Evolutionary conservation across 495 filamentous ascomycete genomes (phyloP), one percentile per base, ranked within the genome.

Genomic region (Saxispiralis lemnorum): DNA sequence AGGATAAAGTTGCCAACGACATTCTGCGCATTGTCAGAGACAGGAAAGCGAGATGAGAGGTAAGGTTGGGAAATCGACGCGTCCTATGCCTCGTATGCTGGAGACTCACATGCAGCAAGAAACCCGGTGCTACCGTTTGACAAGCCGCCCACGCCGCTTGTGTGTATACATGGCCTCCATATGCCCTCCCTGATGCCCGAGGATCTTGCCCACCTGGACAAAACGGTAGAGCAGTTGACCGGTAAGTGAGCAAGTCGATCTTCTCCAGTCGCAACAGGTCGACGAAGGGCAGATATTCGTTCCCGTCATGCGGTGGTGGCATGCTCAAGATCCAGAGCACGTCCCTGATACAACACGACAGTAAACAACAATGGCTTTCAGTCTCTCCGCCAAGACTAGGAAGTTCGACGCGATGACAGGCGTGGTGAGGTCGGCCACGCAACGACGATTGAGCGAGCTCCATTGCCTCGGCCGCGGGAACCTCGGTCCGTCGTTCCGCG

Each of bases 1-100:
- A 72, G 58, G n/a, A 76, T 73, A 55, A 84, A 84, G 59, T 66
- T 74, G 4, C 78, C 78, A 19, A 76, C 70, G 43, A 81, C 72
- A 39, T 75, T 70, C 78, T 82, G 43, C 11, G 30, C 30, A 20
- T 12, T 13, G 36, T 41, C 38, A 47, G 43, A 21, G 11, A 39
- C 5, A 6, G 6, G 9, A 34, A 14, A 7, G 19, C 15, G 13
- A 31, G 31, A 35, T 31, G 31, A 35, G 17, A 42, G 17, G 18
- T 4, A 28, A 28, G 24, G 24, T 5, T 4, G 9, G 24, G 9
- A 28, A 28, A 28, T 41, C 34, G 34, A 32, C 14, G 20, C 45
- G 30, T 16, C 24, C 2, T 33, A 11, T 13, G 13, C 13, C 34
- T 17, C 18, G 7, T 6, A 15, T 15, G 5, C 2, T 35, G 28